Evolutionary conservation across 139 green algal genomes (phyloP).

Genomic region (Zygnema cylindricum): DNA sequence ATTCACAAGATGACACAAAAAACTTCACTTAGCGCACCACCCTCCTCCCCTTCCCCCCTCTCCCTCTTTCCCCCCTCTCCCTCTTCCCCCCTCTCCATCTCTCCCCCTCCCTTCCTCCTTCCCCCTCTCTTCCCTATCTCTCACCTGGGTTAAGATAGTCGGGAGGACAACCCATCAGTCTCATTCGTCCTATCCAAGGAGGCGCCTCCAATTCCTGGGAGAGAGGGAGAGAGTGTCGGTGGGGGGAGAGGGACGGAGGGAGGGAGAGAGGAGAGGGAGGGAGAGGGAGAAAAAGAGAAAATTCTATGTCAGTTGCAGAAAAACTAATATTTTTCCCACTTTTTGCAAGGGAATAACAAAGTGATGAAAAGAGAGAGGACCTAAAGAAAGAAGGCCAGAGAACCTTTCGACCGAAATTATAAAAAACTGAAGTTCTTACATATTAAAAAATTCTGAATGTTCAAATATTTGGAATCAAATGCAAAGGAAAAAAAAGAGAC

Average conservation of each 20-base stretch:
- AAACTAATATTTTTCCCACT: background rate
- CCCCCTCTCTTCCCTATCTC: background rate
- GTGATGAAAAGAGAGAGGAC: too few species aligned
- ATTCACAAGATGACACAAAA: too few species aligned
- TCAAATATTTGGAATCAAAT: too few species aligned
- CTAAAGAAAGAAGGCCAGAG: too few species aligned
- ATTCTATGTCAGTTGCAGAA: background rate
- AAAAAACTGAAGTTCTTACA: too few species aligned
- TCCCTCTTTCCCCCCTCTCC: background rate
- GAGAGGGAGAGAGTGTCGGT: too few species aligned
- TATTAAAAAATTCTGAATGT: too few species aligned
- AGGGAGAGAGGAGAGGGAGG: too few species aligned
- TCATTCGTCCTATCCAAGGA: conserved; percentile 4
- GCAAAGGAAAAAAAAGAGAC: background rate
- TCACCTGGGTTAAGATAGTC: background rate
- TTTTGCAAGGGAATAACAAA: too few species aligned
- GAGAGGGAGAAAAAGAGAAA: too few species aligned
- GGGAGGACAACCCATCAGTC: background rate
- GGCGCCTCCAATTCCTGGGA: background rate
- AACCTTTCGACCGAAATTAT: background rate
- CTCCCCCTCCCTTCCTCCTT: background rate
- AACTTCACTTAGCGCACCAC: too few species aligned
- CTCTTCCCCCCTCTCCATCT: background rate
- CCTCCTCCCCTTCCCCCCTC: background rate
- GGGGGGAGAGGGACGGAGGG: too few species aligned